A percentile compares a stretch with the other conserved stretches of the same genome.
Conservation (phyloP, 176 grass and related monocot genomes). For the Oryza rufipogon region DNA sequence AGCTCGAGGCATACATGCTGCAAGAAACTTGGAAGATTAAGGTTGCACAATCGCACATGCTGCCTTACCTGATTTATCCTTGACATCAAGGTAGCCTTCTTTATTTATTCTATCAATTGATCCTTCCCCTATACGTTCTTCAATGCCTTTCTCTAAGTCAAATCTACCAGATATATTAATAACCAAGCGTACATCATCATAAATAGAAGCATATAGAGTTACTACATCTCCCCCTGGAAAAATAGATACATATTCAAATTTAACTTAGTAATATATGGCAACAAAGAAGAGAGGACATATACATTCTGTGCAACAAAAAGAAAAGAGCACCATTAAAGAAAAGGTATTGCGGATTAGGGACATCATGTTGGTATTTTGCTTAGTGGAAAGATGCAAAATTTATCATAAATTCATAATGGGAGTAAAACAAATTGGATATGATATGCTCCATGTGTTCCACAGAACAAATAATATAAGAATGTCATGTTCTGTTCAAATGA, state of each 20-base stretch:
- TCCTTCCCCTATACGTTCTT: constrained; percentile 56
- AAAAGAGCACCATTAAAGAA: too few relatives aligned
- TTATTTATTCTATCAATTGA: constrained; percentile 54
- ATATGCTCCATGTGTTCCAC: too few relatives aligned
- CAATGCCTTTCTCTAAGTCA: constrained; percentile 56
- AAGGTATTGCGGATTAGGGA: too few relatives aligned
- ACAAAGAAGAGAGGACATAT: too few relatives aligned
- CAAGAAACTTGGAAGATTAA: not conserved
- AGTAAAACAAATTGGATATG: too few relatives aligned
- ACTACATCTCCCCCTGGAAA: constrained; percentile 60
- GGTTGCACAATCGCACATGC: not conserved
- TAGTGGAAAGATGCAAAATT: too few relatives aligned
- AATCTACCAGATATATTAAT: constrained; percentile 65
- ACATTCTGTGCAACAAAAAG: too few relatives aligned
- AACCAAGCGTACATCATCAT: constrained; percentile 60
- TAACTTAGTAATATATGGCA: too few relatives aligned
- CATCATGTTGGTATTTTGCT: too few relatives aligned
- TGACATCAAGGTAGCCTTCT: constrained; percentile 67
- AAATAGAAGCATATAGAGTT: constrained; percentile 61
- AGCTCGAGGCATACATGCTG: not conserved
- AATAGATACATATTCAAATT: not conserved
- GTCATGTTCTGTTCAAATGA: too few relatives aligned
- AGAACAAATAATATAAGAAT: too few relatives aligned
- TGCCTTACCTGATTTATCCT: constrained; percentile 53
- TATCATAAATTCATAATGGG: too few relatives aligned